These are phyloP conservation scores for Penicillium psychrosexuale DNA, from an alignment of 2,329 filamentous ascomycete species.

Conservation along the genomic window DNA sequence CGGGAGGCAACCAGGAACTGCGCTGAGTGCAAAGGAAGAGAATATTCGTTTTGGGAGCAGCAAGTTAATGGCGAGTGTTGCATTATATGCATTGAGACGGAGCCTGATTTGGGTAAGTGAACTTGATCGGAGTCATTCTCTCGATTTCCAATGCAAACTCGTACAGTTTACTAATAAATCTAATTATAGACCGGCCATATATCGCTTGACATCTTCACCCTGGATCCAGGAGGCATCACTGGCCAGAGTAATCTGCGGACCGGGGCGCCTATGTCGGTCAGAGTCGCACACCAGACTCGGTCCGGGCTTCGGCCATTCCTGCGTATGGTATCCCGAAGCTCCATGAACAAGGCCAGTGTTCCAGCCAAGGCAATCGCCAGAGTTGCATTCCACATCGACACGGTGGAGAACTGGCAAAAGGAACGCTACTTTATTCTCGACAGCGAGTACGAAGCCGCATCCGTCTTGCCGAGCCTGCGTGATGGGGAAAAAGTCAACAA, in stretches of 20 bases:
- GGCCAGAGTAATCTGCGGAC: slow-evolving; percentile 27
- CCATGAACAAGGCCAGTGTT: slow-evolving; percentile 35
- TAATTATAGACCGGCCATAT: slow-evolving; percentile 32
- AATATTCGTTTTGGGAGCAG: slow-evolving; percentile 35
- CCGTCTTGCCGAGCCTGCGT: slow-evolving; percentile 32
- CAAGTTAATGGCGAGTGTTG: slow-evolving; percentile 34
- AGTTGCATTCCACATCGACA: slow-evolving; percentile 34
- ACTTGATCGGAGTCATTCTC: neutral
- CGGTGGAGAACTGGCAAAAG: slow-evolving; percentile 29
- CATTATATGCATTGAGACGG: slow-evolving; percentile 38
- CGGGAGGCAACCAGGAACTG: slow-evolving; percentile 21
- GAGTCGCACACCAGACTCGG: slow-evolving; percentile 32
- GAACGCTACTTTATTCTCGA: slow-evolving; percentile 37
- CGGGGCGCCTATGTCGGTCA: slow-evolving; percentile 28
- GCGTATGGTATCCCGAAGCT: slow-evolving; percentile 35
- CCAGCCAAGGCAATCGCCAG: slow-evolving; percentile 36
- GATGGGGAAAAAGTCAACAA: slow-evolving; percentile 28
- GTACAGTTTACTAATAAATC: slow-evolving; percentile 6
- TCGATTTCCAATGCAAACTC: neutral
- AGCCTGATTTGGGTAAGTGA: slow-evolving; percentile 34
- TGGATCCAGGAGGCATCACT: slow-evolving; percentile 34
- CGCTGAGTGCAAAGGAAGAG: slow-evolving; percentile 30
- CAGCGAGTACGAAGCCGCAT: slow-evolving; percentile 36
- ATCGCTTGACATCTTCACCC: slow-evolving; percentile 36
- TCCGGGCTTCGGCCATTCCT: slow-evolving; percentile 34